phyloP scores from a whole-genome alignment of 345 rosid species.

The Lepidium didymum region DNA sequence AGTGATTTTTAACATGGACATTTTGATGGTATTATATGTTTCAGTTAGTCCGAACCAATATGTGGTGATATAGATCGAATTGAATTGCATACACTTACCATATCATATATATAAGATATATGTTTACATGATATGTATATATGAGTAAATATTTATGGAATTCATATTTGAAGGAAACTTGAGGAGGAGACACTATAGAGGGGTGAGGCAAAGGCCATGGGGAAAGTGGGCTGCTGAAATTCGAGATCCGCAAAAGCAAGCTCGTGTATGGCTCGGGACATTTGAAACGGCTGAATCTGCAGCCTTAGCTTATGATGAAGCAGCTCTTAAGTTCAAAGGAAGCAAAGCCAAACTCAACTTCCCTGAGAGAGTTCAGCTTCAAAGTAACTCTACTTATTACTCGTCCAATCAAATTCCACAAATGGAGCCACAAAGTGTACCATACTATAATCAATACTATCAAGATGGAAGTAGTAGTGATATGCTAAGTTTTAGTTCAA shows the following conservation, averaged over 20 bases:
- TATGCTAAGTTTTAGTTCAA: slow-evolving; percentile 15
- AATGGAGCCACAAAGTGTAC: neutral
- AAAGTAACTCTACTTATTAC: slow-evolving; percentile 15
- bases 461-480: slow-evolving; percentile 14
- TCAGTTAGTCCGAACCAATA: neutral
- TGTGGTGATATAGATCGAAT: neutral
- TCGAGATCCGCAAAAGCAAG: slow-evolving; percentile 53
- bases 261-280: slow-evolving; percentile 69
- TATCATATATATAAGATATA: too few relatives aligned
- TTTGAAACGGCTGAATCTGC: slow-evolving; percentile 75
- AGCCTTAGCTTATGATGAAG: slow-evolving; percentile 71
- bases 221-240: slow-evolving; percentile 68
- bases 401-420: slow-evolving; percentile 13
- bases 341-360: slow-evolving; percentile 77
- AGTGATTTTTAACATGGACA: neutral
- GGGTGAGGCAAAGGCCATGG: slow-evolving; percentile 65
- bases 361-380: slow-evolving; percentile 56
- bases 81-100: neutral
- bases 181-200: slow-evolving; percentile 49
- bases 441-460: slow-evolving; percentile 21
- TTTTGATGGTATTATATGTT: neutral
- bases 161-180: slow-evolving; percentile 15
- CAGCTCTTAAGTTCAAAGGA: slow-evolving; percentile 76
- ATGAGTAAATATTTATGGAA: neutral
- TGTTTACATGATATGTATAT: neutral